A percentile compares a stretch with the other conserved stretches of the same genome.
phyloP scores from a whole-genome alignment of 2,329 filamentous ascomycete genomes.

The Epicoccum nigrum region DNA sequence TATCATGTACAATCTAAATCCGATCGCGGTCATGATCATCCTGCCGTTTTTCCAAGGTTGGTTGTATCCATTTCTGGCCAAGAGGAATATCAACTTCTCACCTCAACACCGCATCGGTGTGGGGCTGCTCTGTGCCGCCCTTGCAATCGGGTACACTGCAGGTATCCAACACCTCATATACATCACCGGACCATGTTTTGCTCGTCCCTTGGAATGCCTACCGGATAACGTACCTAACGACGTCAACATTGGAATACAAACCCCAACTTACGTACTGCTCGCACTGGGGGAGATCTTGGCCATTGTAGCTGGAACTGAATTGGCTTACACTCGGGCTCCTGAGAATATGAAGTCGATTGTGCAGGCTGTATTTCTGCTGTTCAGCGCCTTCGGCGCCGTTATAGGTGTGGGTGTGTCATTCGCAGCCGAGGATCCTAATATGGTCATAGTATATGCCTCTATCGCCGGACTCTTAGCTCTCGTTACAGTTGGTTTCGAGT shows the following conservation, averaged over 20 bases:
- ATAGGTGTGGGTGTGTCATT: constrained; percentile 28
- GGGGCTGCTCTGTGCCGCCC: constrained; percentile 21
- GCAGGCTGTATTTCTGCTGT: constrained; percentile 29
- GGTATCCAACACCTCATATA: constrained; percentile 35
- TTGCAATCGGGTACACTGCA: constrained; percentile 27
- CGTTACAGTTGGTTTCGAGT: not conserved
- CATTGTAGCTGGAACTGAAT: constrained; percentile 48
- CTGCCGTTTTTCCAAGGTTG: too few relatives aligned
- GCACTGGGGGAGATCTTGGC: constrained; percentile 50
- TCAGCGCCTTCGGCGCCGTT: constrained; percentile 22
- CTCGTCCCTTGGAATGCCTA: constrained; percentile 46
- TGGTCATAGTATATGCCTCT: constrained; percentile 19
- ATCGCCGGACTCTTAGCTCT: constrained; percentile 8
- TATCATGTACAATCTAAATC: constrained; percentile 74
- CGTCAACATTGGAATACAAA: constrained; percentile 45
- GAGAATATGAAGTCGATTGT: constrained; percentile 43
- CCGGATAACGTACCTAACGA: constrained; percentile 40
- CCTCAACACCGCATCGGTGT: constrained; percentile 20
- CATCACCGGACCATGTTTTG: constrained; percentile 30
- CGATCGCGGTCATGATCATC: constrained; percentile 71
- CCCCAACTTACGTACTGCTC: constrained; percentile 44
- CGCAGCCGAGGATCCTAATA: constrained; percentile 20
- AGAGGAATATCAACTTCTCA: constrained; percentile 15
- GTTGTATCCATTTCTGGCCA: constrained; percentile 41
- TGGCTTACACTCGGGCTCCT: constrained; percentile 49